These are phyloP conservation scores for Dryas alaskensis DNA, from an alignment of 306 rosid species.

Conservation along the genomic window DNA sequence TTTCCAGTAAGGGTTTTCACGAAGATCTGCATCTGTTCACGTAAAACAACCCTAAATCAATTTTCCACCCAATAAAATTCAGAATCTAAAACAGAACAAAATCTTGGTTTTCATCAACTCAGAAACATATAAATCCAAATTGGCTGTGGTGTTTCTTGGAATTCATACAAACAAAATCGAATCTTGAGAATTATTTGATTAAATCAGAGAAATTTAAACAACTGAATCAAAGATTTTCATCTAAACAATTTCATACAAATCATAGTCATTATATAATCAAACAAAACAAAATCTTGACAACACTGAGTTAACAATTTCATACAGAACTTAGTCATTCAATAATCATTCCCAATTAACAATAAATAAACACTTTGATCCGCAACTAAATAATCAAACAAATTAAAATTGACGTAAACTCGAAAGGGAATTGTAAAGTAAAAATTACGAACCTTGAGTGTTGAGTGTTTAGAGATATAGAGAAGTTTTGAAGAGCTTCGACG, in stretches of 20 bases:
- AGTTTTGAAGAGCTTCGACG: neutral
- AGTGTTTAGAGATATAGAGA: neutral
- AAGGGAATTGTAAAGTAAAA: neutral
- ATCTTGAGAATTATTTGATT: neutral
- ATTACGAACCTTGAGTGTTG: neutral
- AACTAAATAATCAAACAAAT: neutral
- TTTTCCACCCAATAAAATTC: neutral
- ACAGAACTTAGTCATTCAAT: neutral
- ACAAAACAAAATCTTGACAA: too few species aligned
- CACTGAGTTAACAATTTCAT: neutral
- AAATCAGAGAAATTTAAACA: neutral
- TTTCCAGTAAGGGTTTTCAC: constrained; percentile 27
- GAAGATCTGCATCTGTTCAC: constrained; percentile 24
- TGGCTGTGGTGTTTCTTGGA: neutral
- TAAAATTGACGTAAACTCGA: neutral
- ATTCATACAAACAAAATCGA: neutral
- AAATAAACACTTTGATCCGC: neutral
- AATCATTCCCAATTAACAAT: neutral
- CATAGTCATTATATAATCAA: neutral
- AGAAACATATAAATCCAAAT: neutral
- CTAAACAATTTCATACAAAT: neutral
- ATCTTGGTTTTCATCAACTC: neutral
- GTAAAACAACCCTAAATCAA: neutral
- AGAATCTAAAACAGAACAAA: neutral
- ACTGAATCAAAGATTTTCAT: too few species aligned